These are phyloP conservation scores for Stagonosporopsis vannaccii DNA, from an alignment of 2,329 filamentous ascomycete genomes.

Conservation along the genomic window DNA sequence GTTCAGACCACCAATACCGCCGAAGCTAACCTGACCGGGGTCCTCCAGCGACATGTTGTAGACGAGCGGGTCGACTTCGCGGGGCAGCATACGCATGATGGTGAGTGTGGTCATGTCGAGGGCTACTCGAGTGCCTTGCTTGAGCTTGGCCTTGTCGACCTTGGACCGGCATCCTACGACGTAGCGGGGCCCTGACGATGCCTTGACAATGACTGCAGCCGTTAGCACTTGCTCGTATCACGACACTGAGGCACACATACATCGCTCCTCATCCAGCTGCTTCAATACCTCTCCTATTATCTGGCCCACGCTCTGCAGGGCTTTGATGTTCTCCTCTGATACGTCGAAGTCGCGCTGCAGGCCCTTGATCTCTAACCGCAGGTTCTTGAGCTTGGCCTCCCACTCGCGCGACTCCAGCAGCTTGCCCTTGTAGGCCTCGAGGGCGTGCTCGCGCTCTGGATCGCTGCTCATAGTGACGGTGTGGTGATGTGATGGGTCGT, in stretches of 20 bases:
- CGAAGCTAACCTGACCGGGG: conserved; percentile 96
- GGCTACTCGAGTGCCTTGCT: conserved; percentile 96
- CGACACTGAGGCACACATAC: conserved; percentile 62
- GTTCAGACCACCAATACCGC: conserved; percentile 95
- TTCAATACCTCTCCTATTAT: conserved; percentile 99
- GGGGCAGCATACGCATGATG: conserved; percentile 99
- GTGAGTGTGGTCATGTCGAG: conserved; percentile 99
- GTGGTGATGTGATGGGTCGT: conserved; percentile 12
- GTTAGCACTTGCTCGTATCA: conserved; percentile 12
- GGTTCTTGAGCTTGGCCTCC: conserved; percentile 95
- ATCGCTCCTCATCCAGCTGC: conserved; percentile 98
- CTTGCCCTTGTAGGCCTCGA: conserved; percentile 62
- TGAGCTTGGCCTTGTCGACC: conserved; percentile 95
- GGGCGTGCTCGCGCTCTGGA: conserved; percentile 60
- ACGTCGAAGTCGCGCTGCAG: conserved; percentile 94
- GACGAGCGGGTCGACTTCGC: conserved; percentile 96
- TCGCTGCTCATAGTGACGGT: conserved; percentile 50
- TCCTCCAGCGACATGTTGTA: conserved; percentile 99
- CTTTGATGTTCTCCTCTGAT: conserved; percentile 99
- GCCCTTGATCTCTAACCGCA: conserved; percentile 95
- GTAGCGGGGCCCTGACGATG: conserved; percentile 94
- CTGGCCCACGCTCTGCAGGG: conserved; percentile 96
- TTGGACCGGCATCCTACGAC: conserved; percentile 98
- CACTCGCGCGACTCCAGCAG: conserved; percentile 93
- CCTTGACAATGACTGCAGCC: conserved; percentile 89